Evolutionary conservation across 2,329 filamentous ascomycete species (phyloP), one percentile per base, ranked within the genome.

Genomic region (Fusarium sp.): DNA sequence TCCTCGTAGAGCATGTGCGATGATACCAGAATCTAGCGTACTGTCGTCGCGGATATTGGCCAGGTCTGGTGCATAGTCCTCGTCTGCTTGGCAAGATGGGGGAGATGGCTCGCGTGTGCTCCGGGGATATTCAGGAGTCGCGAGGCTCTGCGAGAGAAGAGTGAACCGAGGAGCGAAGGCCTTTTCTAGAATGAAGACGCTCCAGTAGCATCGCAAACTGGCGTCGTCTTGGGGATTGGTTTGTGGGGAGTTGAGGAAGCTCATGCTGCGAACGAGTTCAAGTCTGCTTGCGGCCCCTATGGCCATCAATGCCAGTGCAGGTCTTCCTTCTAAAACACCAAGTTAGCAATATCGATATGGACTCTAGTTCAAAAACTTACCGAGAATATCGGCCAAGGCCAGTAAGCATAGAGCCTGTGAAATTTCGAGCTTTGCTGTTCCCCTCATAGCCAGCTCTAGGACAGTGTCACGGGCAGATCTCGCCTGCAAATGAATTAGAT

Each of bases 171-270:
- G 76, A 0, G 75, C 66, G 20, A 77, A 77, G 2, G 70, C 66
- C 2, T 73, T 77, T 14, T 77, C 76, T 1, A 77, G 70, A 0
- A 72, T 72, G 1, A 72, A 68, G 6, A 77, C 73, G 6, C 76
- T 77, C 76, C 76, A 77, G 18, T 76, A 74, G 7, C 76, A 77
- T 8, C 76, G 64, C 4, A 69, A 14, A 11, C 71, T 70, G 2
- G 75, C 58, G 3, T 77, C 75, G 1, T 45, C 66, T 6, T 59
- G 47, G 0, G 38, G 54, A 1, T 9, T 40, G 4, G 27, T 22
- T 3, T 60, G 45, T 1, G 61, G 29, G 1, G 71, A 9, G 35
- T 68, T 0, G 62, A 38, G 18, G n/a, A 58, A 65, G 16, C 69
- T 54, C 22, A 67, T 63, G 34, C 70, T 47, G 0, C 71, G 69